Evolutionary conservation across 192 early-diverging fungal species (phyloP), one percentile per base, ranked within the genome.

Genomic region (Backusella tarrabulga): DNA sequence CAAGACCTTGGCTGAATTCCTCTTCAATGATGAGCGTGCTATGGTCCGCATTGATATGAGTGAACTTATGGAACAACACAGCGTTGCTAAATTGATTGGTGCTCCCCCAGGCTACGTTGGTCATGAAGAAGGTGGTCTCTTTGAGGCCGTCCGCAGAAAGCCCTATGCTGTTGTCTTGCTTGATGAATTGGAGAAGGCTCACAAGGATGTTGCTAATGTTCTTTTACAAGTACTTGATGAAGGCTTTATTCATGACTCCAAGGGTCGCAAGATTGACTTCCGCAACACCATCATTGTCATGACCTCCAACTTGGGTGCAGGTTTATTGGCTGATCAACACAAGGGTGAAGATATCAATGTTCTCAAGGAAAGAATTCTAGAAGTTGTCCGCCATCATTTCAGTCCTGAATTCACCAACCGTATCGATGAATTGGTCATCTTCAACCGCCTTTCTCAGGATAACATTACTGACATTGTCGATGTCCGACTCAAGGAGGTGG

Each of bases 191-290:
- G 94, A 95, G 77, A 95, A 95, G 81, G 93, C 93, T 41, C 91
- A 93, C 63, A 86, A 88, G 71, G 94, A 98, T 78, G 97, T 99
- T 3, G 87, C 95, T 70, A 98, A 99, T 80, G 80, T 99, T 68
- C 88, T 99, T 29, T 89, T 99, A 23, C 98, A 99, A 81, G 89
- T 99, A 0, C 88, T 99, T 9, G 94, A 95, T 72, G 92, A 95
- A 80, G 93, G 93, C 34, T 87, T 87, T 35, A 71, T 95, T 75
- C 93, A 92, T n/a, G 92, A 95, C 78, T 91, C 90, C 2, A 90
- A 93, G 73, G 93, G 93, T 15, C 86, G 92, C 41, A 92, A 89
- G 68, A 80, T 94, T 29, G 91, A 94, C 80, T 95, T 95, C 76
- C 83, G 91, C 34, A 93, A 95, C 69, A 93, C 93, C 0, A 92